Evolutionary conservation across 768 basidiomycete species (phyloP), one percentile per base, ranked within the genome.

Genomic region (Mycena haematopus): DNA sequence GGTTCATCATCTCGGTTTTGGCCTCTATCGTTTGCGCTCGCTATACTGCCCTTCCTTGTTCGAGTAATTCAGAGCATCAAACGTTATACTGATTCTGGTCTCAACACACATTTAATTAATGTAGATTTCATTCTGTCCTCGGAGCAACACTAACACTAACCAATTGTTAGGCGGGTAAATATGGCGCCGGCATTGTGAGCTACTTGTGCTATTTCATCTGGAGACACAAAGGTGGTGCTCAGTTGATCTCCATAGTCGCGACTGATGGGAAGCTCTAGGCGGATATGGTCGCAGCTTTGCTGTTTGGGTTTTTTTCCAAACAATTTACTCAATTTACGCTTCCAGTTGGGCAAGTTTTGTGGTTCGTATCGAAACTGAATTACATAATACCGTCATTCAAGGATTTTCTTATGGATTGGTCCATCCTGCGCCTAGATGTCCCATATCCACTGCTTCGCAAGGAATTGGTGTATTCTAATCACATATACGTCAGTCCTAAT

Each of bases 331-430:
- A 19, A 27, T 47, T n/a, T 62, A 42, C 33, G 54, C 19, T 36
- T 19, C 45, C 35, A 29, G 19, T 47, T 60, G 60, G 66, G 66
- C 53, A 22, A 31, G 59, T 58, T 52, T 8, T 1, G 0, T 5
- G 17, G 15, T 14, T 29, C 33, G 17, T 21, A 29, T 42, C n/a
- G 10, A 42, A 9, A 6, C 40, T 36, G n/a, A 31, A 9, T 22
- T 53, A n/a, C n/a, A n/a, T n/a, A 29, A 57, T 19, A 7, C 27
- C 31, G 19, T n/a, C 46, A 31, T 31, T 36, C 40, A 27, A 93
- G 94, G 95, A 97, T 68, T 72, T 94, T 24, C 70, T 90, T 8
- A 91, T 96, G 86, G 96, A 99, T 74, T 98, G 96, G 96, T 93
- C 91, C 1, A 72, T 99, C 46, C 77, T 93, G 49, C 79, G 84